These are phyloP conservation scores for Dryadomyces sulphureus DNA, from an alignment of 2,329 filamentous ascomycete species.

Conservation along the genomic window DNA sequence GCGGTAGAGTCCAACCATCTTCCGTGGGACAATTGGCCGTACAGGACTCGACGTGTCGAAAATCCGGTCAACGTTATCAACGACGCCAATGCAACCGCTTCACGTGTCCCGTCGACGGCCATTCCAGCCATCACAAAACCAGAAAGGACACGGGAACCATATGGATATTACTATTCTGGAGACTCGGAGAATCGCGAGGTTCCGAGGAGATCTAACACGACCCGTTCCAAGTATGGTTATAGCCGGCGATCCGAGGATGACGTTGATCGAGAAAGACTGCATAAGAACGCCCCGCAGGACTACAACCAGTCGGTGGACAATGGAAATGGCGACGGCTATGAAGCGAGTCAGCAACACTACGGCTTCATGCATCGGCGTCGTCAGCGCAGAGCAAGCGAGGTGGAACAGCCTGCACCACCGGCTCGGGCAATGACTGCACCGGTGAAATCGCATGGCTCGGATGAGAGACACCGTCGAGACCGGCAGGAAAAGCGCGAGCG, in stretches of 20 bases:
- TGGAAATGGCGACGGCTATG: neutral
- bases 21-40: conserved; percentile 18
- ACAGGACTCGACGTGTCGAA: neutral
- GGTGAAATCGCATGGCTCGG: no score
- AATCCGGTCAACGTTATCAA: conserved; percentile 7
- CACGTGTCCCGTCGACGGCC: neutral
- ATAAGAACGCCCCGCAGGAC: no score
- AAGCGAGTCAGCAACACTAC: neutral
- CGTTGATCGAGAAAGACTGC: neutral
- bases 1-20: conserved; percentile 16
- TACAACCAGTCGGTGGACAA: no score
- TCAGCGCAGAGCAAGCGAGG: neutral
- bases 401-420: neutral
- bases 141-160: neutral
- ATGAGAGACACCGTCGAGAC: conserved; percentile 11
- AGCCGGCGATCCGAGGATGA: conserved; percentile 11
- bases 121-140: neutral
- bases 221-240: conserved; percentile 10
- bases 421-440: no score
- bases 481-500: conserved; percentile 9
- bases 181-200: conserved; percentile 10
- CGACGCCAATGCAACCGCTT: neutral
- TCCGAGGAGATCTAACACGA: conserved; percentile 11
- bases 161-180: no score
- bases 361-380: neutral